Conservation (phyloP, 2,329 filamentous ascomycete species). For the Juglanconis sp. region DNA sequence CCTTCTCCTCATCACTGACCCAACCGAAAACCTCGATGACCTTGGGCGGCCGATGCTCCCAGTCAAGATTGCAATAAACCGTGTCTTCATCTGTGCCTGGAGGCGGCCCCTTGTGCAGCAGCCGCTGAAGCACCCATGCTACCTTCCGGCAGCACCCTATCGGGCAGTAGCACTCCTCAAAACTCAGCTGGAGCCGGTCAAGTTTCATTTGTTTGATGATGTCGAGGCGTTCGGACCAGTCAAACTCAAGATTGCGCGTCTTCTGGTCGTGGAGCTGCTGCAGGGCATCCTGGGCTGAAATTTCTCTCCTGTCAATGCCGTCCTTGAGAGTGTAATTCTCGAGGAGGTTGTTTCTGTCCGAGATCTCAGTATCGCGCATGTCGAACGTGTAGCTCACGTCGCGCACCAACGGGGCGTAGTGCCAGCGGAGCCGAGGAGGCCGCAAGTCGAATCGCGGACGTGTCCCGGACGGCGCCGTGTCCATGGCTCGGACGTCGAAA, state of each 20-base stretch:
- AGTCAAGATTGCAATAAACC: background rate
- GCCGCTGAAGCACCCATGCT: slow-evolving; percentile 1
- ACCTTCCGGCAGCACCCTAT: slow-evolving; percentile 14
- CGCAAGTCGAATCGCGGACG: too few species aligned
- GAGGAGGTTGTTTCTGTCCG: background rate
- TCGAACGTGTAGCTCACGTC: slow-evolving; percentile 15
- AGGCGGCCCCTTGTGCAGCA: background rate
- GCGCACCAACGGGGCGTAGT: background rate
- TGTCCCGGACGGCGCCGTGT: background rate
- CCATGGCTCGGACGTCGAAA: background rate
- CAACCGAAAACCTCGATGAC: slow-evolving; percentile 4
- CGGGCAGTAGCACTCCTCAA: slow-evolving; percentile 9
- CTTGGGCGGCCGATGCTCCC: background rate
- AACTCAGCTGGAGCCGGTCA: slow-evolving; percentile 5
- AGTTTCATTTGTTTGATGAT: slow-evolving; percentile 9
- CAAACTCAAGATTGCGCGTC: background rate
- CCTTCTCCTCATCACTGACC: background rate
- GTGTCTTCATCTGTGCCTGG: background rate
- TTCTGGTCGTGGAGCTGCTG: slow-evolving; percentile 1
- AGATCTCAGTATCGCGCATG: slow-evolving; percentile 4
- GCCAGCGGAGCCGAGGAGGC: background rate
- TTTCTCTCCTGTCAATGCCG: background rate
- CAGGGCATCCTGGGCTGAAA: background rate
- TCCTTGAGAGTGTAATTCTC: background rate
- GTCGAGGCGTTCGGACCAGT: slow-evolving; percentile 8